A percentile compares a stretch with the other conserved stretches of the same genome.
These are phyloP conservation scores for Nematocida homosporus DNA, from an alignment of 371 early-diverging fungal species.

Conservation along the genomic window DNA sequence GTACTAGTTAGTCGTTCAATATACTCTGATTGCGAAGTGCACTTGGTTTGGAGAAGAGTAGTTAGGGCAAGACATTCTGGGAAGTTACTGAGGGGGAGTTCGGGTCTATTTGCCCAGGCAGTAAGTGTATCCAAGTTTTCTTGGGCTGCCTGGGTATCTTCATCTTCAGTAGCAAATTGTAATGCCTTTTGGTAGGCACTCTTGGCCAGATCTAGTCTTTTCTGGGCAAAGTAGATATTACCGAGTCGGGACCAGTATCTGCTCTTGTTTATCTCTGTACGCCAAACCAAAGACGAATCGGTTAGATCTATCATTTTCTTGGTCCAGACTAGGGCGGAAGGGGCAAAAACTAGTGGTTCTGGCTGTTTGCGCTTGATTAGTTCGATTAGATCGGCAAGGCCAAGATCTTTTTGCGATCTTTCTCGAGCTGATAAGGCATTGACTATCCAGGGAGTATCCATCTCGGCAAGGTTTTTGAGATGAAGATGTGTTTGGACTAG, in stretches of 20 bases:
- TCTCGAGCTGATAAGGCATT: slow-evolving; percentile 25
- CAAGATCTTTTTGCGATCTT: not conserved
- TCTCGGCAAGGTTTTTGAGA: not conserved
- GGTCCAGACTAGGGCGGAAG: not conserved
- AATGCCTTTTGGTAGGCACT: slow-evolving; percentile 18
- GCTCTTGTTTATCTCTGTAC: slow-evolving; percentile 4
- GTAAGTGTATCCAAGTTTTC: slow-evolving; percentile 18
- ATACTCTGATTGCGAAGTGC: slow-evolving; percentile 6
- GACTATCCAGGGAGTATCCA: slow-evolving; percentile 39
- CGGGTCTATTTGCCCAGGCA: slow-evolving; percentile 13
- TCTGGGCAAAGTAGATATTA: slow-evolving; percentile 28
- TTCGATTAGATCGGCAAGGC: slow-evolving; percentile 17
- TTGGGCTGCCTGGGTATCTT: not conserved
- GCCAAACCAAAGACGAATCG: slow-evolving; percentile 25
- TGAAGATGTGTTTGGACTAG: not conserved
- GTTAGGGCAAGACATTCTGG: slow-evolving; percentile 31
- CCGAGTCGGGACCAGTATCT: slow-evolving; percentile 25
- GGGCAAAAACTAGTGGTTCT: slow-evolving; percentile 1
- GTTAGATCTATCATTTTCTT: slow-evolving; percentile 26
- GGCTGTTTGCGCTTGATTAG: slow-evolving; percentile 34
- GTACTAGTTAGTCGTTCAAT: not conserved
- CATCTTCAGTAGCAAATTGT: not conserved
- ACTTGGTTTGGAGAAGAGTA: not conserved
- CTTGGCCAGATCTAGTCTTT: slow-evolving; percentile 10
- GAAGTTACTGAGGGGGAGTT: not conserved